Evolutionary conservation across 2,329 filamentous ascomycete species (phyloP), one percentile per base, ranked within the genome.

Genomic region (Alternaria consortialis): DNA sequence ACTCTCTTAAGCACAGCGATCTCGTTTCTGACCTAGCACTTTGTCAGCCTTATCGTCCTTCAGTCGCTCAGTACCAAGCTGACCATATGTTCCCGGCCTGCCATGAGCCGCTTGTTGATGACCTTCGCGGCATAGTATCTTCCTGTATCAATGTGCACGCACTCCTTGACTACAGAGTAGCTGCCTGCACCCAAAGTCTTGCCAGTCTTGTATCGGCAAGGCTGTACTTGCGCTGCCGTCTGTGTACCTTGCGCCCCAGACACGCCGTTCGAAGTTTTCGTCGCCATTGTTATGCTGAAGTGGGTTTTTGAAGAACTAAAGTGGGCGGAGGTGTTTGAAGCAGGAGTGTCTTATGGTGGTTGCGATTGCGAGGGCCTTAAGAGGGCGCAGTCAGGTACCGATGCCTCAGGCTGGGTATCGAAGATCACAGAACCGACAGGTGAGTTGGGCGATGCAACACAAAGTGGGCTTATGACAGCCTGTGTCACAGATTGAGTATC

Each of bases 41-140:
- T 17, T 29, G 55, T 70, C 58, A 70, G 65, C 55, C 25, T 25
- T n/a, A 15, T 23, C 17, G n/a, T 44, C 15, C 8, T 17, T n/a
- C 13, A 37, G n/a, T 48, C n/a, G 23, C 36, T 40, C 29, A 4
- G 17, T 17, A n/a, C 36, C 32, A 25, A 17, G 56, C 78, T 62
- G 74, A 97, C 95, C 95, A 99, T 99, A 80, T 98, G 95, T 82
- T 99, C 95, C 70, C 95, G 87, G 34, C 95, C 95, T 7, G 93
- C 92, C 95, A 99, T 99, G 69, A 99, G 84, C 59, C 94, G 87
- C 86, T 99, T 99, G 83, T 99, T 99, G 81, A 99, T 99, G 65
- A 99, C 95, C 80, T 99, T 99, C 64, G 95, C 94, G 29, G 95
- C 95, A 89, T 98, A 99, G 81, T 97, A 98, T 68, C 94, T 89